Base-by-base conservation (phyloP, 768 basidiomycete species). In the Daedaleopsis sinensis region DNA sequence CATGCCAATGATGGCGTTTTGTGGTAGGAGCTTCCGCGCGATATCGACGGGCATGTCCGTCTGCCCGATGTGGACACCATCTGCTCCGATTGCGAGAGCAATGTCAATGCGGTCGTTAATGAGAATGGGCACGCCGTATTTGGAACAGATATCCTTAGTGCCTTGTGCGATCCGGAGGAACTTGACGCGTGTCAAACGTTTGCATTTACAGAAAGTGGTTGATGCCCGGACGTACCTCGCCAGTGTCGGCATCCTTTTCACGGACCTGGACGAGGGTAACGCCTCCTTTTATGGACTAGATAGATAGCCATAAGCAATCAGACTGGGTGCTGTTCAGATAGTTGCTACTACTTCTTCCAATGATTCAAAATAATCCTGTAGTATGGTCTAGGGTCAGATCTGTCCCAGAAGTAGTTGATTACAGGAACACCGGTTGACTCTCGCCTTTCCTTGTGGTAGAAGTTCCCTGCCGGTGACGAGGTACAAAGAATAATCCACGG, bases 81-180 rank as follows among this genome's bases (percentile, higher is more conserved):
- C 82, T 3, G 89, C 88, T 47, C 84, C 78, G 21, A 92, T 77
- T 8, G 92, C 91, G 21, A 95, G 79, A 10, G 91, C 93, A 23
- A 98, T 85, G 68, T 97, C 96, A 59, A 96, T 79, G 12, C 94
- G 85, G 72, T 93, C 91, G 70, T 94, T 93, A 74, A 98, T 91
- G 60, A 98, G 78, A 5, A 97, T 76, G 0, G 94, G 94, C 32
- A 96, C 83, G 44, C 83, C 79, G 79, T 93, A 90, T 74, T 81
- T 82, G 64, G 85, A 82, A 68, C 92, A 94, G 6, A 98, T 73
- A 18, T 67, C 77, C 71, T 94, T 92, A 16, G 86, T 89, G 65
- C 79, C 77, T 49, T 70, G 71, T 0, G 94, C 94, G 58, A 96
- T 80, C 59, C 86, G 79, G 57, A 94, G 81, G 69, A 96, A 95